Evolutionary conservation across 345 rosid genomes (phyloP).

Genomic region (Carallia pectinifolia): DNA sequence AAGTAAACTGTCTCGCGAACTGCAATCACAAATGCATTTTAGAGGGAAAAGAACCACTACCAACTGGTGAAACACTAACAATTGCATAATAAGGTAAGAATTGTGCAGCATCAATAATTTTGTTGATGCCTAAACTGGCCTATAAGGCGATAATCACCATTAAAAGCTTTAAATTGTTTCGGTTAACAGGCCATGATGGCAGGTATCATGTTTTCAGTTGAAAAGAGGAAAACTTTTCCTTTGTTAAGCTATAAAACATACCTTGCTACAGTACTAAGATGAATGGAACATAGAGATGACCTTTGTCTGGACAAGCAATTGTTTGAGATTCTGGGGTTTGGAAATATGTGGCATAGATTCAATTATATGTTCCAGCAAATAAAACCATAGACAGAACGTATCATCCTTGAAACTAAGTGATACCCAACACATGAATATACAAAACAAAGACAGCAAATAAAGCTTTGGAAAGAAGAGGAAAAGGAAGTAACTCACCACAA

Average conservation of each 20-base stretch:
- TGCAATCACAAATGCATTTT: constrained; percentile 63
- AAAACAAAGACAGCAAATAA: too few species aligned
- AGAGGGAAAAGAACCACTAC: constrained; percentile 34
- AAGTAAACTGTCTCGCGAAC: constrained; percentile 54
- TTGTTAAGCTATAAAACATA: not conserved
- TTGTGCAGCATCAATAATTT: not conserved
- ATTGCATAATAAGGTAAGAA: not conserved
- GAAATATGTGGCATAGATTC: not conserved
- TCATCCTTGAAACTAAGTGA: too few species aligned
- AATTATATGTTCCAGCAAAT: too few species aligned
- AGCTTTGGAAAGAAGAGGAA: not conserved
- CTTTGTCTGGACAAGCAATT: not conserved
- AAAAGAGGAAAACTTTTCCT: not conserved
- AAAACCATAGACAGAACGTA: too few species aligned
- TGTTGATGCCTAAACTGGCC: not conserved
- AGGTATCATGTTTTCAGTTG: not conserved
- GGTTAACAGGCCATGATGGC: too few species aligned
- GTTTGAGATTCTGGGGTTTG: not conserved
- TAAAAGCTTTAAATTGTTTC: not conserved
- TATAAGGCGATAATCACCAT: not conserved
- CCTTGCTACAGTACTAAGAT: not conserved
- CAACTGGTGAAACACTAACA: not conserved
- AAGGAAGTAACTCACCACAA: not conserved
- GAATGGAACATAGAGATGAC: not conserved
- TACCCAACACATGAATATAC: too few species aligned